Conservation (phyloP, 1,284 basidiomycete genomes). For the Papiliotrema fonsecae region DNA sequence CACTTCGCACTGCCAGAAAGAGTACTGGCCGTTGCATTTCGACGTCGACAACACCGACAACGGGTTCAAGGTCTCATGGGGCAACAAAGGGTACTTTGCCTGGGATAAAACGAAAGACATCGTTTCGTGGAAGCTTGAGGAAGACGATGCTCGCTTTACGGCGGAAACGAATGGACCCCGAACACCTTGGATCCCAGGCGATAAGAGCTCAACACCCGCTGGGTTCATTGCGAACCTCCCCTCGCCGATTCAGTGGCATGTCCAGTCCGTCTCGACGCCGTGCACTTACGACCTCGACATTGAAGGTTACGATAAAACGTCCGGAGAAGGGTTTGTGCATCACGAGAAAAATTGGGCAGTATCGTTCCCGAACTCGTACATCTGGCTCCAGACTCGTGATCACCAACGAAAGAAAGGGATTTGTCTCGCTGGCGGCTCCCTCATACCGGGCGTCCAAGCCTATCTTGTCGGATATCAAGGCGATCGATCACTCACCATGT, state of each 20-base stretch:
- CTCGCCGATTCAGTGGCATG: conserved; percentile 30
- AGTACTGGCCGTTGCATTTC: conserved; percentile 15
- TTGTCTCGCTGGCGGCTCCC: conserved; percentile 19
- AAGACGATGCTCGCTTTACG: conserved; percentile 1
- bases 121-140: conserved; percentile 7
- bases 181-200: conserved; percentile 15
- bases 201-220: conserved; percentile 21
- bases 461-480: conserved; percentile 24
- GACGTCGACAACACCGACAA: conserved; percentile 1
- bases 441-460: conserved; percentile 22
- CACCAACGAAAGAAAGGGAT: conserved; percentile 13
- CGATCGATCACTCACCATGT: conserved; percentile 3
- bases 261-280: conserved; percentile 20
- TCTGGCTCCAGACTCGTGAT: conserved; percentile 26
- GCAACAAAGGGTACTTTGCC: conserved; percentile 13
- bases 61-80: conserved; percentile 20
- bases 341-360: conserved; percentile 31
- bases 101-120: conserved; percentile 3
- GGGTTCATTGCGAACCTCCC: conserved; percentile 19
- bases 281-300: conserved; percentile 10
- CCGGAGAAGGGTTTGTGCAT: conserved; percentile 17
- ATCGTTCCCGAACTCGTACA: conserved; percentile 24
- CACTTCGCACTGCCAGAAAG: conserved; percentile 9
- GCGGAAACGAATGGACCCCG: conserved; percentile 3
- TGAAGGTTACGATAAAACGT: neutral